Evolutionary conservation across 2,329 filamentous ascomycete genomes (phyloP).

Genomic region (Gnomoniopsis smithogilvyi): DNA sequence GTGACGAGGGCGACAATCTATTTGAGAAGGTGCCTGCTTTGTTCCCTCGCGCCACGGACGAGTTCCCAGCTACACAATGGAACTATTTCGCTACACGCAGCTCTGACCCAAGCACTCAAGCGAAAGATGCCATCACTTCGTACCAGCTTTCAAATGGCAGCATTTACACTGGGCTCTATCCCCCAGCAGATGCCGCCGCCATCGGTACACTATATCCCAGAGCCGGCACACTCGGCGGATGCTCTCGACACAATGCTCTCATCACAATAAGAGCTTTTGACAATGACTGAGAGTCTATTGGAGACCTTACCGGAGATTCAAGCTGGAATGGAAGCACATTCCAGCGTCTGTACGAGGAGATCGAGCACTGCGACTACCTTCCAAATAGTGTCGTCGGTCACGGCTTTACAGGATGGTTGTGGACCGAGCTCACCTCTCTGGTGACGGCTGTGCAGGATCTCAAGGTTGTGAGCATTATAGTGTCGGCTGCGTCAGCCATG

Average conservation of each 20-base stretch:
- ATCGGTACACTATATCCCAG: constrained; percentile 58
- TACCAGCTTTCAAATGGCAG: constrained; percentile 49
- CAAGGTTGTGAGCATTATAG: constrained; percentile 49
- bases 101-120: constrained; percentile 47
- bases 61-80: constrained; percentile 53
- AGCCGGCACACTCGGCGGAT: constrained; percentile 54
- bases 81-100: constrained; percentile 65
- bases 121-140: constrained; percentile 56
- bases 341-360: constrained; percentile 43
- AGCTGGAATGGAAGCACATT: constrained; percentile 49
- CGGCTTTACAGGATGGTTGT: constrained; percentile 56
- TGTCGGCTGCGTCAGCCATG: constrained; percentile 50
- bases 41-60: constrained; percentile 54
- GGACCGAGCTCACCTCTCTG: constrained; percentile 46
- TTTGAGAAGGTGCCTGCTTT: constrained; percentile 11
- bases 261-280: constrained; percentile 50
- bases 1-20: constrained; percentile 47
- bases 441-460: constrained; percentile 48
- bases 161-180: constrained; percentile 50
- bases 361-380: constrained; percentile 47
- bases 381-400: constrained; percentile 40
- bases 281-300: constrained; percentile 52
- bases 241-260: constrained; percentile 53
- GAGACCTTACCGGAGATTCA: constrained; percentile 49
- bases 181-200: constrained; percentile 47